These are phyloP conservation scores for Microbotryum lychnidis-dioicae DNA, from an alignment of 1,284 basidiomycete genomes.

Conservation along the genomic window DNA sequence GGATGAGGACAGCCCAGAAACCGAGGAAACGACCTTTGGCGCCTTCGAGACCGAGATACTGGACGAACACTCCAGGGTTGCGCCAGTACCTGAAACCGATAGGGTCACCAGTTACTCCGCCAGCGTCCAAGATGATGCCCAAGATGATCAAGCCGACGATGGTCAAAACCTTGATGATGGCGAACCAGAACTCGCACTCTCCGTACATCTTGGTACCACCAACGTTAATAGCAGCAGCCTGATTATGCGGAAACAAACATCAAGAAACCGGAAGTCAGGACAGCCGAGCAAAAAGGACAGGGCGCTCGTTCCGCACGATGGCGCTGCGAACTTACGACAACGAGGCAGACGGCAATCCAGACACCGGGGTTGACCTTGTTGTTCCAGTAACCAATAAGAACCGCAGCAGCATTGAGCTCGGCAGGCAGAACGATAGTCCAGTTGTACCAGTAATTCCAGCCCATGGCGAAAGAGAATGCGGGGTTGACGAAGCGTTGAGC, in stretches of 20 bases:
- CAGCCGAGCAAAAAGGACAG: neutral
- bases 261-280: neutral
- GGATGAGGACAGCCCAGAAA: constrained; percentile 32
- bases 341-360: constrained; percentile 67
- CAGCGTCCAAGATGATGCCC: constrained; percentile 46
- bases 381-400: constrained; percentile 45
- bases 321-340: constrained; percentile 44
- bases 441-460: constrained; percentile 56
- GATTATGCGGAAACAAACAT: too few relatives aligned
- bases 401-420: constrained; percentile 42
- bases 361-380: constrained; percentile 55
- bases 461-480: constrained; percentile 71
- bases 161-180: constrained; percentile 48
- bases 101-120: constrained; percentile 30
- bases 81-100: constrained; percentile 32
- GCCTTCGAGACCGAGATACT: constrained; percentile 45
- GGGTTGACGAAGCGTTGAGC: constrained; percentile 71
- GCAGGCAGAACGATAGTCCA: constrained; percentile 39
- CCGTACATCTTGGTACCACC: constrained; percentile 46
- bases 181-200: constrained; percentile 48
- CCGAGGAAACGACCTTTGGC: constrained; percentile 34
- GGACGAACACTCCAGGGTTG: constrained; percentile 26
- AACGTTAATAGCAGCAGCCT: too few relatives aligned
- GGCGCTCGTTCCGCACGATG: neutral
- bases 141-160: constrained; percentile 54